These are phyloP conservation scores for Gremmenia infestans DNA, from an alignment of 2,329 filamentous ascomycete species.

Conservation along the genomic window DNA sequence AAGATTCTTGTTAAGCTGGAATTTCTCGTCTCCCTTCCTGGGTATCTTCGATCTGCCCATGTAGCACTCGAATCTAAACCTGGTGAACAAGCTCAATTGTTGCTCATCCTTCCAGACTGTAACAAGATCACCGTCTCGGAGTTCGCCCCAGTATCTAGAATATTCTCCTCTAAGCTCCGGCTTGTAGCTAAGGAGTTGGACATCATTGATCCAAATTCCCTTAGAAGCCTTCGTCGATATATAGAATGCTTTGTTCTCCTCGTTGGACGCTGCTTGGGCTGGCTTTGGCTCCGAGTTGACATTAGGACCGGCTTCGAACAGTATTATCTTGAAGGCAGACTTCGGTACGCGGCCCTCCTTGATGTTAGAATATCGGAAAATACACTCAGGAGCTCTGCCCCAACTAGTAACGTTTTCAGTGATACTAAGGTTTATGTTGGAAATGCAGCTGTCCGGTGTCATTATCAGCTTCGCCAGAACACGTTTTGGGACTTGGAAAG, in stretches of 20 bases:
- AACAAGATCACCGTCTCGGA: slow-evolving; percentile 74
- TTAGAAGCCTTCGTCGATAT: slow-evolving; percentile 74
- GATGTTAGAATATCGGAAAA: slow-evolving; percentile 56
- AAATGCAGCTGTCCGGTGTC: slow-evolving; percentile 58
- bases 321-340: slow-evolving; percentile 70
- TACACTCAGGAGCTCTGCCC: slow-evolving; percentile 68
- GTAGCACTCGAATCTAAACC: slow-evolving; percentile 29
- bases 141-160: slow-evolving; percentile 55
- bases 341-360: slow-evolving; percentile 73
- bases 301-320: slow-evolving; percentile 51
- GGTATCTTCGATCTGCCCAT: slow-evolving; percentile 25
- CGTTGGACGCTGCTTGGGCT: slow-evolving; percentile 40
- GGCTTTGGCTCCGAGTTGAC: slow-evolving; percentile 54
- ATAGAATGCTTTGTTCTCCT: slow-evolving; percentile 52
- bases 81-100: slow-evolving; percentile 27
- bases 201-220: slow-evolving; percentile 73
- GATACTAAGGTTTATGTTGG: slow-evolving; percentile 59
- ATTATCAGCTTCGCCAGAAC: slow-evolving; percentile 63
- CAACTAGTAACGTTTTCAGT: slow-evolving; percentile 67
- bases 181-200: slow-evolving; percentile 54
- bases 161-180: slow-evolving; percentile 47
- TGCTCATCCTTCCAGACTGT: slow-evolving; percentile 58
- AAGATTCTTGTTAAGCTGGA: slow-evolving; percentile 17
- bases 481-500: slow-evolving; percentile 33
- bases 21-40: slow-evolving; percentile 16